These are phyloP conservation scores for Ustilago nuda DNA, from an alignment of 1,284 basidiomycete genomes.

Conservation along the genomic window DNA sequence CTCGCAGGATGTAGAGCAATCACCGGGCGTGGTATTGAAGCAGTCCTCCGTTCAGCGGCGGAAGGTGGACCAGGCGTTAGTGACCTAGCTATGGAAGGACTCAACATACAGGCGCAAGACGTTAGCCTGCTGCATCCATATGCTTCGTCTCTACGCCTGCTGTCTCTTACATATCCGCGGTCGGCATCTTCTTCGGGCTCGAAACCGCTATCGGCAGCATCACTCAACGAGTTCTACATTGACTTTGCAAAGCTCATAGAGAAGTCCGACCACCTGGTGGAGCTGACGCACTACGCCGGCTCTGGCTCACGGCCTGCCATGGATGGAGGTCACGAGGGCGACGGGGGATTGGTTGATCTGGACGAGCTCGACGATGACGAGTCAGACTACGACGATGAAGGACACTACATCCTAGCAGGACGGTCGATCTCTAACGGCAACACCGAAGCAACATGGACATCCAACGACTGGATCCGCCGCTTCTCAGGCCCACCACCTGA, in stretches of 20 bases:
- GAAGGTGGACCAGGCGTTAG: constrained; percentile 21
- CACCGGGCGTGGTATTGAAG: constrained; percentile 49
- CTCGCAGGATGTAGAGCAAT: constrained; percentile 63
- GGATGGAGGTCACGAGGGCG: constrained; percentile 42
- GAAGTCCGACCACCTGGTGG: constrained; percentile 23
- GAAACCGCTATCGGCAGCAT: constrained; percentile 28
- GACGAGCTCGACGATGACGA: constrained; percentile 44
- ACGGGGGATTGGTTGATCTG: constrained; percentile 39
- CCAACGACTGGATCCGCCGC: constrained; percentile 33
- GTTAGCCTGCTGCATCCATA: constrained; percentile 30
- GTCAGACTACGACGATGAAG: constrained; percentile 37
- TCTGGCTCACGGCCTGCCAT: constrained; percentile 43
- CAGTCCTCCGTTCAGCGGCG: constrained; percentile 39
- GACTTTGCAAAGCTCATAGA: constrained; percentile 45
- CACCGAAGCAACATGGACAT: constrained; percentile 1
- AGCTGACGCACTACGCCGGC: constrained; percentile 57
- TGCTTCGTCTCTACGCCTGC: constrained; percentile 22
- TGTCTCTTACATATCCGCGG: constrained; percentile 59
- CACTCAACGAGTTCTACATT: constrained; percentile 44
- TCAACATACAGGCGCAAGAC: constrained; percentile 46
- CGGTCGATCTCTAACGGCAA: background rate
- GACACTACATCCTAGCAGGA: constrained; percentile 21
- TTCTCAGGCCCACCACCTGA: constrained; percentile 43
- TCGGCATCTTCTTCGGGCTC: constrained; percentile 40
- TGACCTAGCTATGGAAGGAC: constrained; percentile 60